Percentiles rank a stretch among this genome's conserved stretches.
Evolutionary conservation across 208 protist species (phyloP).

Genomic region (Tetramitus jugosus): DNA sequence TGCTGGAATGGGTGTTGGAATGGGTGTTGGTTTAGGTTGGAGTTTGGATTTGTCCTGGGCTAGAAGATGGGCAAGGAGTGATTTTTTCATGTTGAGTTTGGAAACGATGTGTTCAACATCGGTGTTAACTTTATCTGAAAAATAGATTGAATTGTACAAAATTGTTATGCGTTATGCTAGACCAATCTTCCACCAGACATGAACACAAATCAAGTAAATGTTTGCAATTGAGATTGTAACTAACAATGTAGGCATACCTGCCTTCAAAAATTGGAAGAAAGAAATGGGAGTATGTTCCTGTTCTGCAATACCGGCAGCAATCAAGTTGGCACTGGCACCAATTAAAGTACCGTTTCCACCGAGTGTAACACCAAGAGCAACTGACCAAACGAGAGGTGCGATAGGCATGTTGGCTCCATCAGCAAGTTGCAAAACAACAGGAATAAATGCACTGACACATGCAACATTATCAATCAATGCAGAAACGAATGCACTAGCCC

Average conservation of each 20-base stretch:
- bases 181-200: background rate
- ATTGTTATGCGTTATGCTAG: no score
- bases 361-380: constrained; percentile 49
- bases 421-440: constrained; percentile 42
- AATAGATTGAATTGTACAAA: no score
- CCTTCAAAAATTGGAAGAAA: background rate
- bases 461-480: constrained; percentile 41
- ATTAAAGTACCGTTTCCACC: constrained; percentile 55
- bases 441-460: constrained; percentile 37
- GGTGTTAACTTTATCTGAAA: no score
- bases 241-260: background rate
- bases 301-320: constrained; percentile 41
- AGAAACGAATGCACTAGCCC: constrained; percentile 42
- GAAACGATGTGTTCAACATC: no score
- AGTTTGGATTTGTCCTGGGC: no score
- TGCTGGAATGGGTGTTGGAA: no score
- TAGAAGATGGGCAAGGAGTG: no score
- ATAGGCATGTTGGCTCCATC: constrained; percentile 36
- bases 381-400: constrained; percentile 44
- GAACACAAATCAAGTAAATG: background rate
- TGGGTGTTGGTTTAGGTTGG: no score
- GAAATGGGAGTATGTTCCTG: constrained; percentile 12
- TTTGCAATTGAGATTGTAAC: background rate
- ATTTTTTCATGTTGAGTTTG: no score
- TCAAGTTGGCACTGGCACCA: constrained; percentile 48